phyloP scores from a whole-genome alignment of 192 early-diverging fungal species.

The Glomus cerebriforme region DNA sequence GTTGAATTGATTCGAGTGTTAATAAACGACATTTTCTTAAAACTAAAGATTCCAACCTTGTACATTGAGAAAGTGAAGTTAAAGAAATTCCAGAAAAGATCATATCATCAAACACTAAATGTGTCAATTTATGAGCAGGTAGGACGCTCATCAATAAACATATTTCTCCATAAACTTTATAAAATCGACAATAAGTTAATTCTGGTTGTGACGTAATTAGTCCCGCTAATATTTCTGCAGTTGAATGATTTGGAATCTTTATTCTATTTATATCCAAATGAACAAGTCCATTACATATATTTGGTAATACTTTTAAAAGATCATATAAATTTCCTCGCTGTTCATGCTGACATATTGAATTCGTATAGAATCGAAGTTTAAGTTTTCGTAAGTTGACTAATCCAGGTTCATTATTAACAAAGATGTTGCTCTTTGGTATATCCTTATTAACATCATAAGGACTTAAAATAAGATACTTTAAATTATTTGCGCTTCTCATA shows the following conservation, averaged over 20 bases:
- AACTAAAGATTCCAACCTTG: background rate
- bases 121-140: background rate
- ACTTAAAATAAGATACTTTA: background rate
- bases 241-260: background rate
- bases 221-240: background rate
- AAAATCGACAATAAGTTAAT: conserved; percentile 9
- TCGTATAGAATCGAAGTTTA: background rate
- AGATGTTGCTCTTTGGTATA: background rate
- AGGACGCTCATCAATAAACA: background rate
- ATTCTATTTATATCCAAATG: background rate
- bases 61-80: background rate
- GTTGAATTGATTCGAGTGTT: background rate
- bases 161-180: background rate
- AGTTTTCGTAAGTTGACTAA: background rate
- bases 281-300: background rate
- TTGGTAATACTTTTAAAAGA: background rate
- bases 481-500: background rate
- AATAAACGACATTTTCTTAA: background rate
- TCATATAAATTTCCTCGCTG: background rate
- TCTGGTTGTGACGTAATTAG: background rate
- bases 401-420: background rate
- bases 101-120: background rate
- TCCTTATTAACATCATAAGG: background rate
- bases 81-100: background rate
- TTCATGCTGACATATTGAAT: background rate